phyloP scores from a whole-genome alignment of 352 stramenopile genomes.

The Phytophthora megakarya region DNA sequence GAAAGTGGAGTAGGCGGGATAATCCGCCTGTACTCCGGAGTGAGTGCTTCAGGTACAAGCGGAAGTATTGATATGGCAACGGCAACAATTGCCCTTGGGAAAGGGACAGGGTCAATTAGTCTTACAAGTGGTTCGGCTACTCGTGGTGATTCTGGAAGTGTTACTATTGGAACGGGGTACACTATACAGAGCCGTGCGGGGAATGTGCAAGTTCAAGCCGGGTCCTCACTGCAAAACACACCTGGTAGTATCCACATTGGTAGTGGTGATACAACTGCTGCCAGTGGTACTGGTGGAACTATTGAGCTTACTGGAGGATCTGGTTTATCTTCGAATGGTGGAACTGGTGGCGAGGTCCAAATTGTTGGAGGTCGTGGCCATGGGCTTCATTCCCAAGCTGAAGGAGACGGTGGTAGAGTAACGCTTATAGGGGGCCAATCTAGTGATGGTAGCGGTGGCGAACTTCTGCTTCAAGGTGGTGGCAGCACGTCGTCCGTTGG shows the following conservation, averaged over 20 bases:
- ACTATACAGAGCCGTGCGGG: slow-evolving; percentile 26
- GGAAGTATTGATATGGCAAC: slow-evolving; percentile 36
- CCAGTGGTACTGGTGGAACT: slow-evolving; percentile 36
- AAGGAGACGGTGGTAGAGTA: slow-evolving; percentile 44
- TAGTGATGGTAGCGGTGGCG: slow-evolving; percentile 43
- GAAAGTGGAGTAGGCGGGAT: slow-evolving; percentile 41
- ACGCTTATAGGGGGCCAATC: slow-evolving; percentile 43
- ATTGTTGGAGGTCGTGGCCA: slow-evolving; percentile 46
- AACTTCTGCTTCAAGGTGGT: slow-evolving; percentile 42
- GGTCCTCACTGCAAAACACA: slow-evolving; percentile 34
- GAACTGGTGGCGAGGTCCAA: slow-evolving; percentile 44
- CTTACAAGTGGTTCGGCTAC: slow-evolving; percentile 37
- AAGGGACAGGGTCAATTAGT: slow-evolving; percentile 34
- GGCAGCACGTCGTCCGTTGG: slow-evolving; percentile 50
- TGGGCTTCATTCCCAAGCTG: slow-evolving; percentile 39
- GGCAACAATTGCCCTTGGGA: slow-evolving; percentile 16
- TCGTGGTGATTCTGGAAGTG: slow-evolving; percentile 29
- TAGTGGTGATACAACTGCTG: slow-evolving; percentile 40
- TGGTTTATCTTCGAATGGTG: slow-evolving; percentile 54
- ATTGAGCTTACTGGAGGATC: slow-evolving; percentile 48
- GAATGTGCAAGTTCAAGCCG: slow-evolving; percentile 37
- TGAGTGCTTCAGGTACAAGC: slow-evolving; percentile 37
- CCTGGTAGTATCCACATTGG: slow-evolving; percentile 41
- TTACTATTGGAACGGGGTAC: slow-evolving; percentile 38
- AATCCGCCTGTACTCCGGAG: slow-evolving; percentile 43